Percentiles rank a stretch among this genome's conserved stretches.
Evolutionary conservation across 2,329 filamentous ascomycete species (phyloP).

Genomic region (Diaporthe citrichinensis): DNA sequence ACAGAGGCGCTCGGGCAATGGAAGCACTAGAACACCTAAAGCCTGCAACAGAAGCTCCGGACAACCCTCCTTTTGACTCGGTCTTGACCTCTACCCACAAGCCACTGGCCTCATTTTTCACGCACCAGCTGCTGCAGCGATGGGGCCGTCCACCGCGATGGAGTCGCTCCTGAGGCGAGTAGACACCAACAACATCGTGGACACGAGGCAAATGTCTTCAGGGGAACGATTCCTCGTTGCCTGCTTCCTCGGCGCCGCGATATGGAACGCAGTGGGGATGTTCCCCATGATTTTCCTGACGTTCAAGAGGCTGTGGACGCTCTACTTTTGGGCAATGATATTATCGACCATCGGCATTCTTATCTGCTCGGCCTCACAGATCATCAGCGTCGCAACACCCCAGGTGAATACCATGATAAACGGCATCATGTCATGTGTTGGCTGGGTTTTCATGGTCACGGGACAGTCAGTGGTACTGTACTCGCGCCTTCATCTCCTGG

Average conservation of each 20-base stretch:
- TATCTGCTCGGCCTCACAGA: slow-evolving; percentile 22
- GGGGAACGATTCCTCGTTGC: slow-evolving; percentile 31
- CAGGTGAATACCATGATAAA: neutral
- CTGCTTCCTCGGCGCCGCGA: slow-evolving; percentile 25
- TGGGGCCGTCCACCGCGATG: neutral
- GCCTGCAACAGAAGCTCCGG: slow-evolving; percentile 14
- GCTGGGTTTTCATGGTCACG: slow-evolving; percentile 69
- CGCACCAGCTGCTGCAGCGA: neutral
- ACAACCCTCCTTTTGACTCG: neutral
- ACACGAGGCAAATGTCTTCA: slow-evolving; percentile 15
- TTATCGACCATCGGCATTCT: slow-evolving; percentile 20
- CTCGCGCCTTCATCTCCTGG: slow-evolving; percentile 68
- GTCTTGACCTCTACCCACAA: neutral
- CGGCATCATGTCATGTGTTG: slow-evolving; percentile 47
- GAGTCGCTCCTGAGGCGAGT: slow-evolving; percentile 20
- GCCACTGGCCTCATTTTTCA: neutral
- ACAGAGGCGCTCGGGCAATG: neutral
- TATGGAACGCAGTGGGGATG: slow-evolving; percentile 30
- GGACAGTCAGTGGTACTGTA: slow-evolving; percentile 70
- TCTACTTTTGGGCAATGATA: slow-evolving; percentile 33
- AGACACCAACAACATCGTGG: slow-evolving; percentile 31
- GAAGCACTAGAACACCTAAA: slow-evolving; percentile 24
- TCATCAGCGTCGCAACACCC: slow-evolving; percentile 14
- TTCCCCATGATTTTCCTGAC: slow-evolving; percentile 29
- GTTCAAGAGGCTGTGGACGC: slow-evolving; percentile 31